Conservation (phyloP, 768 basidiomycete species). For the Lactarius sp. region DNA sequence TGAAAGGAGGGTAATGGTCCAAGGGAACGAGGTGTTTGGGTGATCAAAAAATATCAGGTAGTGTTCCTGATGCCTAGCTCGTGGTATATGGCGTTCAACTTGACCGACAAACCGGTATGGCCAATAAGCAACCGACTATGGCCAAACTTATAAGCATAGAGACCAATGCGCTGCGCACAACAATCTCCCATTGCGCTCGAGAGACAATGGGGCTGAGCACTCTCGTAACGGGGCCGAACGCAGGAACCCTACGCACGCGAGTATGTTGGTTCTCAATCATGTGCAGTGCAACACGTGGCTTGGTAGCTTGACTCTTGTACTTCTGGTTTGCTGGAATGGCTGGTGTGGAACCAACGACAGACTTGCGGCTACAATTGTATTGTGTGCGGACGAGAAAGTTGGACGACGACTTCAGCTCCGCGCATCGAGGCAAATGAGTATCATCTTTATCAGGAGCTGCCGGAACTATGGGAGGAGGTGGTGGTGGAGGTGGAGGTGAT, state of each 20-base stretch:
- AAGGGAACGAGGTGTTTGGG: not conserved
- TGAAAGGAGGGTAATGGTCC: not conserved
- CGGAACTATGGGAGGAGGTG: not conserved
- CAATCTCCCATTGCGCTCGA: conserved; percentile 84
- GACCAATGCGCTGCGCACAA: conserved; percentile 51
- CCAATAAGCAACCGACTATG: conserved; percentile 34
- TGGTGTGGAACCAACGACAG: conserved; percentile 4
- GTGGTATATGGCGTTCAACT: conserved; percentile 26
- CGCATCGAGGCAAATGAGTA: not conserved
- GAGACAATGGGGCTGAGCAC: conserved; percentile 65
- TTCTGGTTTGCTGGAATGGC: conserved; percentile 11
- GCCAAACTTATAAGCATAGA: conserved; percentile 39
- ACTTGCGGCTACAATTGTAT: conserved; percentile 17
- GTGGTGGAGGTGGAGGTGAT: not conserved
- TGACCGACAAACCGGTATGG: conserved; percentile 31
- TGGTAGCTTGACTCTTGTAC: conserved; percentile 14
- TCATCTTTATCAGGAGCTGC: not conserved
- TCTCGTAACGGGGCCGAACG: conserved; percentile 68
- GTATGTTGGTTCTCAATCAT: conserved; percentile 37
- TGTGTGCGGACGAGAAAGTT: conserved; percentile 18
- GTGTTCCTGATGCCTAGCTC: not conserved
- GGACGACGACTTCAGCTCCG: conserved; percentile 15
- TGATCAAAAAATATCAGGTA: not conserved
- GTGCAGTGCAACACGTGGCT: not conserved
- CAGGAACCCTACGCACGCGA: conserved; percentile 53